Base-by-base conservation (phyloP, 352 stramenopile species). In the Peronosclerospora sorghi region DNA sequence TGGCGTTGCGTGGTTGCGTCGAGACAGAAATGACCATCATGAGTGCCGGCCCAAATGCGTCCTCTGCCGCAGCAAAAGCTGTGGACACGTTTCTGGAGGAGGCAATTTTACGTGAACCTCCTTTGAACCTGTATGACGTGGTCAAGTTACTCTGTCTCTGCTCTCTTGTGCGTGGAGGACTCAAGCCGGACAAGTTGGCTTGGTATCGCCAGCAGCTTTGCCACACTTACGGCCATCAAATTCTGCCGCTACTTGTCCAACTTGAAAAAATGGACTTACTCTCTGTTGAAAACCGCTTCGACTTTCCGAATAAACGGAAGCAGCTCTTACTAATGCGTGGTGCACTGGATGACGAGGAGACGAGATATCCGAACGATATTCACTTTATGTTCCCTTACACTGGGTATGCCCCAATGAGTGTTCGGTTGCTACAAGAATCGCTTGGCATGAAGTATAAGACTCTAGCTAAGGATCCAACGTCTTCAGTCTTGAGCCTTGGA, bases 331-430 rank as follows among this genome's bases (percentile, higher is more conserved):
- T 76, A 0, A 72, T 72, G 59, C 48, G 53, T 26, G 65, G 55
- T 18, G 52, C 48, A 2, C 41, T 73, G 32, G 62, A 80, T n/a
- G 70, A 77, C 7, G 62, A 82, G 13, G 70, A 80, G 27, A 73
- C 66, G 6, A 51, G 52, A 39, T 30, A 53, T 20, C 66, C 73
- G 2, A 55, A 32, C 2, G 75, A 94, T 34, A 90, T 94, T 38
- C 61, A 83, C 42, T 90, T 87, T 26, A 87, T 94, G 75, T 90
- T 90, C 35, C 71, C 78, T 1, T 89, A 84, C 51, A 89, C 73
- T 5, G 78, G 81, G 2, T 91, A 91, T 38, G 81, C 81, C 4
- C 77, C 79, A 6, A 75, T 94, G 63, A 90, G 76, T 46, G 70
- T 91, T 35, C 76, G 78, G 0, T 51, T 85, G 21, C 62, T 94